phyloP scores from a whole-genome alignment of 2,329 filamentous ascomycete genomes.

The Monilinia vaccinii-corymbosi region DNA sequence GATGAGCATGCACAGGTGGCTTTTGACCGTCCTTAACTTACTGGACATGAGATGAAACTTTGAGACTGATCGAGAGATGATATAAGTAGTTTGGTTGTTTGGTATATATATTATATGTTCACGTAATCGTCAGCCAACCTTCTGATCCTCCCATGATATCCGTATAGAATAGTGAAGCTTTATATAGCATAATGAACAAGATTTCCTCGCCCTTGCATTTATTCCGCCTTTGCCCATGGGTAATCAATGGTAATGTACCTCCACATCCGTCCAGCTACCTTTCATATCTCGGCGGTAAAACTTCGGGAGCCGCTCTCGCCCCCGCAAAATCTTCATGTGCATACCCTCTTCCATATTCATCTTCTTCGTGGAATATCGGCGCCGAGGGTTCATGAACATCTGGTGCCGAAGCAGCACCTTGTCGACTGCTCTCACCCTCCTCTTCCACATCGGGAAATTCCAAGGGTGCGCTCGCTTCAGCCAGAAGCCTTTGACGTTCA shows the following conservation, averaged over 20 bases:
- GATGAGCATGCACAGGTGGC: too few relatives aligned
- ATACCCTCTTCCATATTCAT: conserved; percentile 35
- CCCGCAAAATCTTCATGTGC: conserved; percentile 13
- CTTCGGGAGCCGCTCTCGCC: conserved; percentile 15
- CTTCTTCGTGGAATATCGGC: conserved; percentile 47
- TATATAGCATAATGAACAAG: neutral
- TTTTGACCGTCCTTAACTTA: too few relatives aligned
- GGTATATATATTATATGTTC: neutral
- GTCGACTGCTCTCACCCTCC: conserved; percentile 22
- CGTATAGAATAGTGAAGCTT: neutral
- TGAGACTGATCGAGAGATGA: neutral
- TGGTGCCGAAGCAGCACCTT: conserved; percentile 1
- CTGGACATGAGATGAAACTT: neutral
- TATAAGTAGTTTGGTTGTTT: neutral
- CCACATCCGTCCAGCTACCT: conserved; percentile 5
- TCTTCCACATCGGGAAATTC: conserved; percentile 42
- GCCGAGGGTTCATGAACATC: conserved; percentile 41
- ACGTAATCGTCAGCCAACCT: neutral
- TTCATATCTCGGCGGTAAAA: conserved; percentile 27
- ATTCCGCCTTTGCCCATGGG: neutral
- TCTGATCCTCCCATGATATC: neutral
- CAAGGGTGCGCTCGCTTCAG: conserved; percentile 43
- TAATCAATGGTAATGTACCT: neutral
- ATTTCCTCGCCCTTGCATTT: neutral
- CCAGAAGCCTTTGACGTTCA: conserved; percentile 45